Conservation (phyloP, 2,329 filamentous ascomycete species). For the Emmonsiellopsis sp. region DNA sequence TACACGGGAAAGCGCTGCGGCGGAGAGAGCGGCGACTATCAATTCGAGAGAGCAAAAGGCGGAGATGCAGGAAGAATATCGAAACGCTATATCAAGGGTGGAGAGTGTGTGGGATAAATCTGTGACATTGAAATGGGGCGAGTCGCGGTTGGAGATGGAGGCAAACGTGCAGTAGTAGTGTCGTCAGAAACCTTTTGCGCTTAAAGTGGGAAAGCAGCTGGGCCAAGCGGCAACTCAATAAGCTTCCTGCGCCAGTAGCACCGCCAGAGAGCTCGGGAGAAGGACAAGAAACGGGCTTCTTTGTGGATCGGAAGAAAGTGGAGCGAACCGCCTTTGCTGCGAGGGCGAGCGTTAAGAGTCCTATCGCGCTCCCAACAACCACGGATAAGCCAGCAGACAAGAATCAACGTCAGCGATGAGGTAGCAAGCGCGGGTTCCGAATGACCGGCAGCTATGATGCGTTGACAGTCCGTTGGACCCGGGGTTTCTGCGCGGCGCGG, state of each 20-base stretch:
- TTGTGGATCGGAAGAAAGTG: constrained; percentile 1
- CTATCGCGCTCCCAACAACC: background rate
- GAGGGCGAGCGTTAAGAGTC: background rate
- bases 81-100: constrained; percentile 15
- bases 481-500: background rate
- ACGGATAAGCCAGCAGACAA: background rate
- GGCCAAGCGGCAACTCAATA: background rate
- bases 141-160: constrained; percentile 4
- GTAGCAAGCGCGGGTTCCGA: background rate
- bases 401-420: constrained; percentile 2
- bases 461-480: background rate
- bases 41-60: constrained; percentile 15
- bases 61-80: constrained; percentile 5
- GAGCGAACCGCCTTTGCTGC: background rate
- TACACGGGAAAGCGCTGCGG: background rate
- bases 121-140: constrained; percentile 2
- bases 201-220: constrained; percentile 1
- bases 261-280: background rate
- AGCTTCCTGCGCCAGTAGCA: background rate
- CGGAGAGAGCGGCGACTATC: constrained; percentile 1
- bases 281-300: background rate
- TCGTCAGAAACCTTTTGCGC: constrained; percentile 4
- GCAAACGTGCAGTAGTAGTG: background rate
- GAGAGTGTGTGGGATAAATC: constrained; percentile 13
- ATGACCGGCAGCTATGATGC: constrained; percentile 2